These are phyloP conservation scores for Cutaneotrichosporon sp. DNA, from an alignment of 1,284 basidiomycete genomes.

Conservation along the genomic window DNA sequence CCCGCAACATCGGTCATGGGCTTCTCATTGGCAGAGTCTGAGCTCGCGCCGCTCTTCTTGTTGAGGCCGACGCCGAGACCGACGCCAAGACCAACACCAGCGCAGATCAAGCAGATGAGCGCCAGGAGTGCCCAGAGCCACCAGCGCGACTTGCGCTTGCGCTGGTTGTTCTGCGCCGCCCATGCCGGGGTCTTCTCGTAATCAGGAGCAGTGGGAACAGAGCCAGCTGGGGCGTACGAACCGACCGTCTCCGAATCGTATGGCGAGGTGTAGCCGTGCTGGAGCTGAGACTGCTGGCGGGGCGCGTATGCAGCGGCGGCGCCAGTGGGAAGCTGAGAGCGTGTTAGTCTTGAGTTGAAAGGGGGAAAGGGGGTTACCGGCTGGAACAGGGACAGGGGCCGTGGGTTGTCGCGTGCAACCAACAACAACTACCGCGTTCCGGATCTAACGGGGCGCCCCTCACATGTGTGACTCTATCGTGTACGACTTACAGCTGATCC, in stretches of 20 bases:
- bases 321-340: background rate
- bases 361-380: background rate
- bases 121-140: constrained; percentile 35
- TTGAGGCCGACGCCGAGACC: constrained; percentile 50
- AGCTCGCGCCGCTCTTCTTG: constrained; percentile 21
- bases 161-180: constrained; percentile 26
- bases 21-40: constrained; percentile 10
- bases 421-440: background rate
- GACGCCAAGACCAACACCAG: constrained; percentile 44
- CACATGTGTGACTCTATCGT: background rate
- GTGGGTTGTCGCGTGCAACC: background rate
- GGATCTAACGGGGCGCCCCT: background rate
- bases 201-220: constrained; percentile 26
- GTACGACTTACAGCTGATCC: constrained; percentile 32
- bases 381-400: background rate
- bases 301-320: constrained; percentile 11
- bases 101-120: constrained; percentile 30
- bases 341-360: background rate
- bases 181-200: constrained; percentile 40
- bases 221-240: constrained; percentile 37
- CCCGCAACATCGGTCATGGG: constrained; percentile 6
- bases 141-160: constrained; percentile 38
- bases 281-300: constrained; percentile 35
- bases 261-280: constrained; percentile 34
- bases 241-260: constrained; percentile 39